Conservation (phyloP, 768 basidiomycete genomes). For the Rhodosporidiobolus sp. region DNA sequence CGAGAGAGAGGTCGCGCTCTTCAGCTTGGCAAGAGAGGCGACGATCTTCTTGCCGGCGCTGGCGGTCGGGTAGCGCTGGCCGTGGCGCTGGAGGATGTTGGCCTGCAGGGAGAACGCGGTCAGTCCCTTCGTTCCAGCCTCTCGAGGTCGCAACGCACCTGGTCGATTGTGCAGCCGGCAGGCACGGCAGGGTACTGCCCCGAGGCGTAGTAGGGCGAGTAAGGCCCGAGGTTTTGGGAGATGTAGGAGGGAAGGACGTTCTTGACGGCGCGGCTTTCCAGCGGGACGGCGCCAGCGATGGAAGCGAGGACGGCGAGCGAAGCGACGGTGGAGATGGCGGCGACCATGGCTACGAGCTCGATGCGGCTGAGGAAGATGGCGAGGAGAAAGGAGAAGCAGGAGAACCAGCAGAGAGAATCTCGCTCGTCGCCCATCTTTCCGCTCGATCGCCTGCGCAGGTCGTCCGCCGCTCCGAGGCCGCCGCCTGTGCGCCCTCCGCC, state of each 20-base stretch:
- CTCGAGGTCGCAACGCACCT: conserved; percentile 51
- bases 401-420: background rate
- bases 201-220: conserved; percentile 59
- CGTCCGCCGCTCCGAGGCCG: too few relatives aligned
- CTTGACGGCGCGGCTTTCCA: background rate
- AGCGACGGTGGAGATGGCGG: background rate
- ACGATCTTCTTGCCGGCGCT: conserved; percentile 54
- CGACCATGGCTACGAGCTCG: background rate
- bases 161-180: conserved; percentile 56
- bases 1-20: conserved; percentile 53
- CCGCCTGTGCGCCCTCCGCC: too few relatives aligned
- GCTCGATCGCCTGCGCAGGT: too few relatives aligned
- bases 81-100: conserved; percentile 65
- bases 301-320: background rate
- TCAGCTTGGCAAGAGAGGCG: conserved; percentile 58
- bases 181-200: conserved; percentile 56
- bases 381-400: background rate
- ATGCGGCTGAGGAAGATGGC: too few relatives aligned
- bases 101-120: conserved; percentile 2
- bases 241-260: background rate
- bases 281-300: background rate
- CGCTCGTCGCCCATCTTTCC: too few relatives aligned
- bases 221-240: conserved; percentile 2
- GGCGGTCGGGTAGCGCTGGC: conserved; percentile 69
- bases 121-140: too few relatives aligned